Evolutionary conservation across 345 rosid genomes (phyloP).

Genomic region (Camelina neglecta): DNA sequence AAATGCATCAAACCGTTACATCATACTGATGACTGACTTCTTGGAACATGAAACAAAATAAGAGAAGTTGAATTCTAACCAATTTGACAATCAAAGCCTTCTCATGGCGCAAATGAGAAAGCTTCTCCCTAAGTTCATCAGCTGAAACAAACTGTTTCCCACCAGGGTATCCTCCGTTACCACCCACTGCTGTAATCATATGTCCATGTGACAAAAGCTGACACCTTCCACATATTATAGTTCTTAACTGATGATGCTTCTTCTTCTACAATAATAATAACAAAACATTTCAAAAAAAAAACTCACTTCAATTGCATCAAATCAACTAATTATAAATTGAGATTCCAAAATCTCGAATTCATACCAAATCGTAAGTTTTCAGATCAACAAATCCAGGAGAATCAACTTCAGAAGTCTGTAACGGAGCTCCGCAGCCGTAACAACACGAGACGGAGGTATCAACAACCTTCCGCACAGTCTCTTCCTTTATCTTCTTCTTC

Average conservation of each 20-base stretch:
- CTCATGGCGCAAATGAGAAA: conserved; percentile 78
- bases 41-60: no score
- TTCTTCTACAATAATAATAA: conserved; percentile 65
- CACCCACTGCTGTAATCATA: conserved; percentile 97
- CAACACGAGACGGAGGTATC: conserved; percentile 59
- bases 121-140: conserved; percentile 83
- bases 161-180: conserved; percentile 94
- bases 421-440: conserved; percentile 96
- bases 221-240: conserved; percentile 88
- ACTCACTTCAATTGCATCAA: background rate
- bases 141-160: conserved; percentile 90
- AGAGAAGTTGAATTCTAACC: conserved; percentile 32
- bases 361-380: conserved; percentile 76
- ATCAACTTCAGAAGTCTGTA: conserved; percentile 76
- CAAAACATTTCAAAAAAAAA: background rate
- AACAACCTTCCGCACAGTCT: conserved; percentile 47
- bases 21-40: background rate
- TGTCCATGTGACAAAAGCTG: conserved; percentile 92
- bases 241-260: conserved; percentile 92
- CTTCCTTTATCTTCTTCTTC: conserved; percentile 47
- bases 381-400: conserved; percentile 81
- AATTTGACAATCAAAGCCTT: conserved; percentile 82
- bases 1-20: background rate
- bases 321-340: background rate
- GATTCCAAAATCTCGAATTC: conserved; percentile 3